Evolutionary conservation across 352 stramenopile genomes (phyloP).

Genomic region (Blastocystis sp.): DNA sequence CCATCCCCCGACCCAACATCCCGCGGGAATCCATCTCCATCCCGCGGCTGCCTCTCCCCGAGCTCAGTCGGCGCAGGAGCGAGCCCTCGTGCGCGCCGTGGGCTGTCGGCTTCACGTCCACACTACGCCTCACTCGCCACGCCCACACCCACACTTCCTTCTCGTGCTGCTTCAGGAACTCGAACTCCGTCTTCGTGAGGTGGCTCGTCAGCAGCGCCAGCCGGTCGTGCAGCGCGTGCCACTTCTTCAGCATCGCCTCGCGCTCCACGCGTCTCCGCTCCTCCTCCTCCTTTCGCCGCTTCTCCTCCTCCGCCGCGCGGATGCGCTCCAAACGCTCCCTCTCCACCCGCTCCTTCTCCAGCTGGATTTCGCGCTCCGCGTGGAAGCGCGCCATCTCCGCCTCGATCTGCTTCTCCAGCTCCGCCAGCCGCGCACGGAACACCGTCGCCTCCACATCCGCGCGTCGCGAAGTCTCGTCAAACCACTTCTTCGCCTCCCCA

Average conservation of each 20-base stretch:
- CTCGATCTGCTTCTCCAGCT: neutral
- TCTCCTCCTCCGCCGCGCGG: neutral
- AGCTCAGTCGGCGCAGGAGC: too few species aligned
- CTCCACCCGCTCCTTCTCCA: neutral
- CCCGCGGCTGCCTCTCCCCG: too few species aligned
- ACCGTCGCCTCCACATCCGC: neutral
- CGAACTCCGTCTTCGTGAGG: neutral
- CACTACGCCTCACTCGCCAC: too few species aligned
- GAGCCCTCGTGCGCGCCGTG: too few species aligned
- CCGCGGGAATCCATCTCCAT: too few species aligned
- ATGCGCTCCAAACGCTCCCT: neutral
- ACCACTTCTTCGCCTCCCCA: slow-evolving; percentile 1
- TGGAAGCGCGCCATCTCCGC: slow-evolving; percentile 5
- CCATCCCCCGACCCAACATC: too few species aligned
- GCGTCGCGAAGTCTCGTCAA: neutral
- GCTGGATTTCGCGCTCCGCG: neutral
- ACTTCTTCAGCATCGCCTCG: neutral
- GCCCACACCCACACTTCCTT: neutral
- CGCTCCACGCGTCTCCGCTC: neutral
- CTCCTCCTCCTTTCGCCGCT: neutral
- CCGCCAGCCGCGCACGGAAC: neutral
- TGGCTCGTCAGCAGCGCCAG: neutral
- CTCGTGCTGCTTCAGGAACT: neutral
- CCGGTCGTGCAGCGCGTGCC: neutral
- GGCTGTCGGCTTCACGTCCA: too few species aligned